These are phyloP conservation scores for Eucalyptus polybractea DNA, from an alignment of 345 rosid genomes.

Conservation along the genomic window DNA sequence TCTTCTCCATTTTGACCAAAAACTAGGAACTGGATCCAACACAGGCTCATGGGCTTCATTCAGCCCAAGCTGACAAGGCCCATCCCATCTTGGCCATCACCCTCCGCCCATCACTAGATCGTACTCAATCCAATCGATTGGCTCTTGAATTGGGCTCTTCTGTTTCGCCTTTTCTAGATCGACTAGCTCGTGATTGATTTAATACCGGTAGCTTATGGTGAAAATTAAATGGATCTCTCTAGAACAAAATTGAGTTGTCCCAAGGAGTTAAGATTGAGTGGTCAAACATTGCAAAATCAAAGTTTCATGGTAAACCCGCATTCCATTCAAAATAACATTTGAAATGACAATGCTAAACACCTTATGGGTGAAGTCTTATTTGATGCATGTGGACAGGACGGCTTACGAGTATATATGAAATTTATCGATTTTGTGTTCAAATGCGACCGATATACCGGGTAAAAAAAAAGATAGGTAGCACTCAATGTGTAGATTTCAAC, in stretches of 20 bases:
- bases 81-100: neutral
- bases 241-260: neutral
- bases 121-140: neutral
- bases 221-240: neutral
- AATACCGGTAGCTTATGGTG: neutral
- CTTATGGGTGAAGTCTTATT: neutral
- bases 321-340: neutral
- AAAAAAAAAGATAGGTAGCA: neutral
- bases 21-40: neutral
- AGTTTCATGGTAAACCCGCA: neutral
- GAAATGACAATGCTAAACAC: neutral
- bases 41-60: neutral
- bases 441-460: neutral
- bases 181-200: neutral
- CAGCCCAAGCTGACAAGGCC: neutral
- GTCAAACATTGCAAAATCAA: neutral
- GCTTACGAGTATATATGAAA: accelerated
- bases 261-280: neutral
- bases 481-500: neutral
- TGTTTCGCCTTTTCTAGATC: neutral
- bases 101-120: neutral
- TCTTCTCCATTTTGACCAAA: neutral
- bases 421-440: neutral
- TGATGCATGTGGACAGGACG: neutral
- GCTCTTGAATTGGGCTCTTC: neutral